phyloP scores from a whole-genome alignment of 2,329 filamentous ascomycete species.

The Hymenotorrendiella dingleyae region DNA sequence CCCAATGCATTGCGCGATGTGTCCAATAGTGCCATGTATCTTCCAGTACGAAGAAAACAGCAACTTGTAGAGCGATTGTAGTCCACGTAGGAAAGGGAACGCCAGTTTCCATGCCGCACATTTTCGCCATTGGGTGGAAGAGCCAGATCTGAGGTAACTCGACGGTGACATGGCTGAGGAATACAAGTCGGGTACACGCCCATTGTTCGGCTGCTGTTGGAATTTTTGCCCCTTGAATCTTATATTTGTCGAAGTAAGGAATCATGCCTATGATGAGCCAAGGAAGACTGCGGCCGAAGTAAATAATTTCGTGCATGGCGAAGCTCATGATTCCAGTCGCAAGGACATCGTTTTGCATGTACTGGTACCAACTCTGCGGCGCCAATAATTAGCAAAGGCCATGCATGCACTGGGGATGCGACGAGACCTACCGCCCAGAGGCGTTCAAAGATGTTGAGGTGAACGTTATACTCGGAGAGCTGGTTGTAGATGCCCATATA shows the following conservation, averaged over 20 bases:
- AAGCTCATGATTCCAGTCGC: slow-evolving; percentile 98
- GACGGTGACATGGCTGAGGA: slow-evolving; percentile 94
- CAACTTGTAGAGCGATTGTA: slow-evolving; percentile 88
- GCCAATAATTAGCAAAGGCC: slow-evolving; percentile 17
- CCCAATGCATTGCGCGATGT: slow-evolving; percentile 89
- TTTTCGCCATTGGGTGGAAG: slow-evolving; percentile 95
- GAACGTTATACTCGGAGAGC: slow-evolving; percentile 67
- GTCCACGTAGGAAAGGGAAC: slow-evolving; percentile 82
- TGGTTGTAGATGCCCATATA: slow-evolving; percentile 57
- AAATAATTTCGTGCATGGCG: slow-evolving; percentile 85
- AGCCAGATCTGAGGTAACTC: slow-evolving; percentile 98
- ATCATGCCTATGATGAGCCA: slow-evolving; percentile 91
- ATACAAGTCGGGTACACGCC: slow-evolving; percentile 86
- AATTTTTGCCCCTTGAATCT: slow-evolving; percentile 83
- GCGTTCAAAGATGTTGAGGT: slow-evolving; percentile 76
- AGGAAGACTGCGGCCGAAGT: slow-evolving; percentile 83
- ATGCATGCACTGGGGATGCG: no score
- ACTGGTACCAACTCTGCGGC: slow-evolving; percentile 81
- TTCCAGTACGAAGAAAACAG: slow-evolving; percentile 91
- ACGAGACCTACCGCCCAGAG: slow-evolving; percentile 78
- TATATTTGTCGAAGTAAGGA: slow-evolving; percentile 85
- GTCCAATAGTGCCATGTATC: slow-evolving; percentile 99
- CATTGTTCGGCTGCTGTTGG: slow-evolving; percentile 92
- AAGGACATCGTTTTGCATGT: slow-evolving; percentile 95
- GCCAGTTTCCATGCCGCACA: slow-evolving; percentile 78